These are phyloP conservation scores for Amanita exitialis DNA, from an alignment of 768 basidiomycete genomes.

Conservation along the genomic window DNA sequence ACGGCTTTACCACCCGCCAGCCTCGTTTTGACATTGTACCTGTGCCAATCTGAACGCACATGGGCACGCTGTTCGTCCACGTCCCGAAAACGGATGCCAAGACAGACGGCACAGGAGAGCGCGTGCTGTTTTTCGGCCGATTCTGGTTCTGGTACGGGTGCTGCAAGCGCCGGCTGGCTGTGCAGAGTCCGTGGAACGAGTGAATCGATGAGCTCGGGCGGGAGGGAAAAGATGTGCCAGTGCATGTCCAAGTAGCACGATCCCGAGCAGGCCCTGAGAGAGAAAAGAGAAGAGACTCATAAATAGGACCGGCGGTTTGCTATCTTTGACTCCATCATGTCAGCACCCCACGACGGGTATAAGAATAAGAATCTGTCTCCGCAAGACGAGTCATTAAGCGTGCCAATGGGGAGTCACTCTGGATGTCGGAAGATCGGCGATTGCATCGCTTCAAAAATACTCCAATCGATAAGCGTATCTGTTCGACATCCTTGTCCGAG, in stretches of 20 bases:
- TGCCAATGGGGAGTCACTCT: too few species aligned
- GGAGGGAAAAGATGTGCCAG: constrained; percentile 61
- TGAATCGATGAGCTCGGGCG: constrained; percentile 54
- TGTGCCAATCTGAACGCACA: constrained; percentile 95
- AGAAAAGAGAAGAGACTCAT: too few species aligned
- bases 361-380: too few species aligned
- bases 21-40: constrained; percentile 88
- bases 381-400: too few species aligned
- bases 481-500: too few species aligned
- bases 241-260: not conserved
- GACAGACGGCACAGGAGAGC: constrained; percentile 45
- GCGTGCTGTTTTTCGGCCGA: constrained; percentile 5
- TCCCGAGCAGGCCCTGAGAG: too few species aligned
- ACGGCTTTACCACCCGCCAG: constrained; percentile 54
- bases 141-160: not conserved
- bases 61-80: constrained; percentile 80
- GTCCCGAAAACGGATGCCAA: constrained; percentile 56
- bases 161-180: not conserved
- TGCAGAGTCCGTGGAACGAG: constrained; percentile 52
- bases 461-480: too few species aligned
- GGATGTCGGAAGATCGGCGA: too few species aligned
- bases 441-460: too few species aligned
- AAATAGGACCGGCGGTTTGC: too few species aligned
- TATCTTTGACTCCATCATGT: too few species aligned
- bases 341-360: too few species aligned